These are phyloP conservation scores for Corchorus olitorius DNA, from an alignment of 345 rosid genomes.

Conservation along the genomic window DNA sequence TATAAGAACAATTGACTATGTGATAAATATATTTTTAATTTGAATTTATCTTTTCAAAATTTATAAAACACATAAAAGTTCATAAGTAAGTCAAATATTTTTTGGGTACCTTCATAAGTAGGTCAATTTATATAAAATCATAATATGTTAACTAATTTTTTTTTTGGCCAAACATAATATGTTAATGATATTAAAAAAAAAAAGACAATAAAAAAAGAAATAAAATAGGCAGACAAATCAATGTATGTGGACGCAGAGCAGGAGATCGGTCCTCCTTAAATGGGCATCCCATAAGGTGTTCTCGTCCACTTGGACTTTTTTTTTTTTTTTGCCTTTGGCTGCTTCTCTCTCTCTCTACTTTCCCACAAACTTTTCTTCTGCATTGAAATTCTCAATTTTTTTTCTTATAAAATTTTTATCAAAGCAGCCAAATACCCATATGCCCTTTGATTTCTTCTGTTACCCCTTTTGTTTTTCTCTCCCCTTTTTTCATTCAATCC, in stretches of 20 bases:
- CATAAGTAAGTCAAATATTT: too few species aligned
- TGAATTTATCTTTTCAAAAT: too few species aligned
- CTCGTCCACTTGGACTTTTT: slow-evolving; percentile 3
- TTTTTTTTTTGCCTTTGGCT: background rate
- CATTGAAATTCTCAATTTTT: slow-evolving; percentile 10
- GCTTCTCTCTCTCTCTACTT: slow-evolving; percentile 5
- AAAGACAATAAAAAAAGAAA: too few species aligned
- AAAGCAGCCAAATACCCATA: background rate
- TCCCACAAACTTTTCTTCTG: background rate
- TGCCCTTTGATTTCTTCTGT: background rate
- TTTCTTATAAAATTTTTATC: background rate
- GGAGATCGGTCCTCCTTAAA: slow-evolving; percentile 14
- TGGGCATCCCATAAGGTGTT: background rate
- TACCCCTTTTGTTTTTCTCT: background rate
- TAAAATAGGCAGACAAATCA: background rate
- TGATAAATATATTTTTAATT: too few species aligned
- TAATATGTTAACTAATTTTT: too few species aligned
- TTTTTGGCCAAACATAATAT: too few species aligned
- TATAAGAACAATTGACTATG: too few species aligned
- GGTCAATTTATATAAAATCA: too few species aligned
- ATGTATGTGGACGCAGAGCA: slow-evolving; percentile 20
- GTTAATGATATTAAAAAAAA: too few species aligned
- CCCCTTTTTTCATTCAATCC: background rate
- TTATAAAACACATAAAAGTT: background rate
- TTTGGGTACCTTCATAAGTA: background rate